Evolutionary conservation across 2,329 filamentous ascomycete species (phyloP).

Genomic region (Fusarium anguioides): DNA sequence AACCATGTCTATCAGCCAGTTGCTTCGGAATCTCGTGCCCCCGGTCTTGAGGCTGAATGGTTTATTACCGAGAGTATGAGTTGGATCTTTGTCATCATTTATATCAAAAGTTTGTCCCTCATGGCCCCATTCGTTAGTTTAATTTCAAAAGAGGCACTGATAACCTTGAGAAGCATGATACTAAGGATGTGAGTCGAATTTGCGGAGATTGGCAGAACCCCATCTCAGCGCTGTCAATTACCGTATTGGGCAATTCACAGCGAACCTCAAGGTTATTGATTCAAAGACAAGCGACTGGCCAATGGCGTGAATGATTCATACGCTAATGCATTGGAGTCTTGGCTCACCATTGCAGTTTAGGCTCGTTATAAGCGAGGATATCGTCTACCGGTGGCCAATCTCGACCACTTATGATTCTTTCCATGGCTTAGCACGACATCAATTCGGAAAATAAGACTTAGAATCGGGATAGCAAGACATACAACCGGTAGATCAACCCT

Average conservation of each 20-base stretch:
- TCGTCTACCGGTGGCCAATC: slow-evolving; percentile 5
- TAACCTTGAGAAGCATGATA: not conserved
- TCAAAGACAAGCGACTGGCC: not conserved
- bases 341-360: slow-evolving; percentile 6
- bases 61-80: too few relatives aligned
- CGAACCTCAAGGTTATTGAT: not conserved
- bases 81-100: too few relatives aligned
- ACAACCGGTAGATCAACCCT: not conserved
- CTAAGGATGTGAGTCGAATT: not conserved
- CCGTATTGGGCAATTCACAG: slow-evolving; percentile 12
- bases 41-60: too few relatives aligned
- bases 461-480: not conserved
- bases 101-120: too few relatives aligned
- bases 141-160: too few relatives aligned
- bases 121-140: too few relatives aligned
- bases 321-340: slow-evolving; percentile 18
- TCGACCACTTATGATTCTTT: not conserved
- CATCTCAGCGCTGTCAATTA: slow-evolving; percentile 3
- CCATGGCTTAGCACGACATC: not conserved
- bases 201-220: not conserved
- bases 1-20: too few relatives aligned
- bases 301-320: not conserved
- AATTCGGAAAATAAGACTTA: slow-evolving; percentile 5
- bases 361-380: not conserved
- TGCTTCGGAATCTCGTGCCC: too few relatives aligned